A percentile compares a stretch with the other conserved stretches of the same genome.
Evolutionary conservation across 2,329 filamentous ascomycete species (phyloP).

Genomic region (Aspergillus sp.): DNA sequence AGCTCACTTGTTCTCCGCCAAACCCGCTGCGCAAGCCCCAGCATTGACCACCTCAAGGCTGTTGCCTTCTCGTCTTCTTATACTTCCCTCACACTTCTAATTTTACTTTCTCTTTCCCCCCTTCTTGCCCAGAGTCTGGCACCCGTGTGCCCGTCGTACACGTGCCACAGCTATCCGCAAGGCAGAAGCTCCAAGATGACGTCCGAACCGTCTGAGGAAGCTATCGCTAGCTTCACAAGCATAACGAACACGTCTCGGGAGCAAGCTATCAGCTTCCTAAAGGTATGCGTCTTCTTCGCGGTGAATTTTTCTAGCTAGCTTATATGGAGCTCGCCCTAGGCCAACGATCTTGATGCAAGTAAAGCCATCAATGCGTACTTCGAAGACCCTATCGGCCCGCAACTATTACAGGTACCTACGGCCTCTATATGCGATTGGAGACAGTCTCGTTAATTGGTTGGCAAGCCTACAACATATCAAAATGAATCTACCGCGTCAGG

Average conservation of each 20-base stretch:
- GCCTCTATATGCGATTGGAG: slow-evolving; percentile 1
- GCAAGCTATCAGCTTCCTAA: slow-evolving; percentile 47
- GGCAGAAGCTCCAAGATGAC: slow-evolving; percentile 33
- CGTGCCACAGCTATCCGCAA: background rate
- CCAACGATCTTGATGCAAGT: slow-evolving; percentile 49
- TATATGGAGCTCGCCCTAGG: slow-evolving; percentile 35
- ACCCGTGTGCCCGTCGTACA: background rate
- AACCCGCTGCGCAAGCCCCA: background rate
- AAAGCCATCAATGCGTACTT: slow-evolving; percentile 54
- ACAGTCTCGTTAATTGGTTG: slow-evolving; percentile 16
- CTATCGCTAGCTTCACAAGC: slow-evolving; percentile 45
- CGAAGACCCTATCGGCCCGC: slow-evolving; percentile 47
- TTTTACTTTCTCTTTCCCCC: background rate
- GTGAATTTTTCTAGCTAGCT: slow-evolving; percentile 12
- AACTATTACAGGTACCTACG: slow-evolving; percentile 33
- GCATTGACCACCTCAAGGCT: background rate
- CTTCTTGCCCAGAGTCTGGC: background rate
- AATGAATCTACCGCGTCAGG: slow-evolving; percentile 32
- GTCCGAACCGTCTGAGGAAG: slow-evolving; percentile 46
- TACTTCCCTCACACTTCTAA: background rate
- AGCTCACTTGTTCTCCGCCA: slow-evolving; percentile 12
- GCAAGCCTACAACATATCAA: slow-evolving; percentile 28
- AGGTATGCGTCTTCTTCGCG: slow-evolving; percentile 32
- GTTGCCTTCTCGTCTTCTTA: background rate
- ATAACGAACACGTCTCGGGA: slow-evolving; percentile 47